Evolutionary conservation across 2,329 filamentous ascomycete species (phyloP).

Genomic region (Phialophora macrospora): DNA sequence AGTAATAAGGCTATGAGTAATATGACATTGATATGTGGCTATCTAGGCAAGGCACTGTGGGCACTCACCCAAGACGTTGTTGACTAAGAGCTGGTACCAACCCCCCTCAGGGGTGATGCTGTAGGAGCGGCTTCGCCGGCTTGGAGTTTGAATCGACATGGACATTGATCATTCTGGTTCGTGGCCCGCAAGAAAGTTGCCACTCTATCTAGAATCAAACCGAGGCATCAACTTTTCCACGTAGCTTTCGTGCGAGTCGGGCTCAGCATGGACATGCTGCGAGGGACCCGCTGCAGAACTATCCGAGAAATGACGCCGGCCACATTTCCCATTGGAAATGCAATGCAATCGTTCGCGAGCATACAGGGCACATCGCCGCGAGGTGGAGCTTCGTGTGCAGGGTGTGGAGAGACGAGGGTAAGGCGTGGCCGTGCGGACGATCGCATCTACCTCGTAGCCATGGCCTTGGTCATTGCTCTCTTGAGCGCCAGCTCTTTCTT

Average conservation of each 20-base stretch:
- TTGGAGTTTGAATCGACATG: not conserved
- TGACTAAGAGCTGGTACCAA: too few species aligned
- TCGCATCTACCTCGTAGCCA: slow-evolving; percentile 77
- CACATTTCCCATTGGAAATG: slow-evolving; percentile 20
- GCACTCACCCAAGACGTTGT: too few species aligned
- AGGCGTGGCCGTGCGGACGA: not conserved
- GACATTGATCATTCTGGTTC: slow-evolving; percentile 9
- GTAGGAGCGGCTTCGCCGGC: too few species aligned
- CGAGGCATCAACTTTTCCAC: slow-evolving; percentile 17
- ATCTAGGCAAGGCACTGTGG: too few species aligned
- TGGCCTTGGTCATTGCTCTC: slow-evolving; percentile 97
- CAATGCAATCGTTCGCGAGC: slow-evolving; percentile 23
- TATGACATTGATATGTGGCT: too few species aligned
- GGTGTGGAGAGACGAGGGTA: not conserved
- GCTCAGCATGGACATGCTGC: not conserved
- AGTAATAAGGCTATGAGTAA: too few species aligned
- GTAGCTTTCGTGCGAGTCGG: slow-evolving; percentile 1
- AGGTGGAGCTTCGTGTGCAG: not conserved
- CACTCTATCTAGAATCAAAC: slow-evolving; percentile 28
- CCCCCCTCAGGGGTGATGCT: too few species aligned
- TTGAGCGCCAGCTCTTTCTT: slow-evolving; percentile 99
- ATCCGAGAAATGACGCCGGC: slow-evolving; percentile 29
- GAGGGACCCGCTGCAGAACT: slow-evolving; percentile 12
- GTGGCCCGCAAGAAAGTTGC: slow-evolving; percentile 8
- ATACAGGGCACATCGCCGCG: slow-evolving; percentile 17